phyloP scores from a whole-genome alignment of 164 flowering plant genomes.

The Hamamelis virginiana region DNA sequence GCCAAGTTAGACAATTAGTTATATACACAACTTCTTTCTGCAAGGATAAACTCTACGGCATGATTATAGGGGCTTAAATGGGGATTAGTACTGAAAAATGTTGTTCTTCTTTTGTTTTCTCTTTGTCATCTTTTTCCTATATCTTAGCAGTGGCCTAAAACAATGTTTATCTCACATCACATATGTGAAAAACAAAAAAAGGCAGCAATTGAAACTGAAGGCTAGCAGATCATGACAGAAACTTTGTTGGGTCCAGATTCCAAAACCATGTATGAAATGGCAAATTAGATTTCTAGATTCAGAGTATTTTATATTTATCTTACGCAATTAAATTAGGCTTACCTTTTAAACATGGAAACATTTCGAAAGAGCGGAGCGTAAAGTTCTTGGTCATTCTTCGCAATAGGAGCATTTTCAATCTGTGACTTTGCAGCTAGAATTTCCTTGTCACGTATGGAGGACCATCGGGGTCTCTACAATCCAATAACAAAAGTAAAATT shows the following conservation, averaged over 20 bases:
- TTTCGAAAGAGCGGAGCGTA: slow-evolving; percentile 56
- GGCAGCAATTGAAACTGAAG: not conserved
- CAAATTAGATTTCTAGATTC: not conserved
- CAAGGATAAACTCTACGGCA: too few relatives aligned
- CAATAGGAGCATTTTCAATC: slow-evolving; percentile 45
- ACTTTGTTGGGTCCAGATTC: too few relatives aligned
- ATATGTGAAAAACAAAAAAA: too few relatives aligned
- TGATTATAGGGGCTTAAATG: too few relatives aligned
- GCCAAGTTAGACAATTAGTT: too few relatives aligned
- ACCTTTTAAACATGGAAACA: slow-evolving; percentile 60
- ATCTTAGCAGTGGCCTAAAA: not conserved
- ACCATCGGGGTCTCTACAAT: slow-evolving; percentile 50
- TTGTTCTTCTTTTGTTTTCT: too few relatives aligned
- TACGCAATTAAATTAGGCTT: slow-evolving; percentile 1
- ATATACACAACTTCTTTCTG: too few relatives aligned
- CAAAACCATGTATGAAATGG: not conserved
- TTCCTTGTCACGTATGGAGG: slow-evolving; percentile 47
- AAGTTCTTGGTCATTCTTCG: slow-evolving; percentile 37
- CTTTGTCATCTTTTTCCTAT: too few relatives aligned
- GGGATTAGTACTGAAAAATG: too few relatives aligned
- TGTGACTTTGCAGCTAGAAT: slow-evolving; percentile 41
- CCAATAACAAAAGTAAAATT: not conserved
- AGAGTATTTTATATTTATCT: not conserved
- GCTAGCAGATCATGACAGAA: not conserved
- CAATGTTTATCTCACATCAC: not conserved